phyloP scores from a whole-genome alignment of 1,139 yeast species.

The Kurtzmaniella quercitrusa region DNA sequence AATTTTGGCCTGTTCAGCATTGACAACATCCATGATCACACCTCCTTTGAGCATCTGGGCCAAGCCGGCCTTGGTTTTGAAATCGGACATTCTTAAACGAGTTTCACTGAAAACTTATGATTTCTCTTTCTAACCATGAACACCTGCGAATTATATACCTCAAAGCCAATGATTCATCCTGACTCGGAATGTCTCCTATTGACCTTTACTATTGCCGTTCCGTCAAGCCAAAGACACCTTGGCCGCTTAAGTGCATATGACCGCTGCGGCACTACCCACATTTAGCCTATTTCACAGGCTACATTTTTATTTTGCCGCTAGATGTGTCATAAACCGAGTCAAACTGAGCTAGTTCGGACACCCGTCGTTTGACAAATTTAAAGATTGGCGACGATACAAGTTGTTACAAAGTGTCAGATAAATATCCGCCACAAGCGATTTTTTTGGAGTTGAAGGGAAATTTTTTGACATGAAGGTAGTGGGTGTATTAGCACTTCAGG shows the following conservation, averaged over 20 bases:
- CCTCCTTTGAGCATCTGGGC: conserved; percentile 86
- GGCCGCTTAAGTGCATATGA: background rate
- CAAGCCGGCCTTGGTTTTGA: conserved; percentile 71
- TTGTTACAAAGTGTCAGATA: background rate
- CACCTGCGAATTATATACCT: too few species aligned
- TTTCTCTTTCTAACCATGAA: too few species aligned
- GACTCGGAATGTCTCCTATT: background rate
- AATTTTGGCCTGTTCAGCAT: conserved; percentile 47
- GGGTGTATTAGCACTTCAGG: conserved; percentile 79
- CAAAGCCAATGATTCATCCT: background rate
- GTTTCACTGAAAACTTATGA: too few species aligned
- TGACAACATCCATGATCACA: conserved; percentile 53
- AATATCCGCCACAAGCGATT: background rate
- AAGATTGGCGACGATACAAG: background rate
- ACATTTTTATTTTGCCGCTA: background rate
- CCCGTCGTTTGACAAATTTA: background rate
- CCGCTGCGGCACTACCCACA: background rate
- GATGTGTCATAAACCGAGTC: background rate
- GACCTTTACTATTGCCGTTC: background rate
- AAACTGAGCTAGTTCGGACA: background rate
- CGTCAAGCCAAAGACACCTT: background rate
- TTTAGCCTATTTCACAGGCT: background rate
- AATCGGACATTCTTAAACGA: conserved; percentile 38
- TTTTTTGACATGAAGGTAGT: conserved; percentile 24
- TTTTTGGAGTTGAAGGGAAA: background rate